phyloP scores from a whole-genome alignment of 768 basidiomycete genomes.

The Suillus clintonianus region DNA sequence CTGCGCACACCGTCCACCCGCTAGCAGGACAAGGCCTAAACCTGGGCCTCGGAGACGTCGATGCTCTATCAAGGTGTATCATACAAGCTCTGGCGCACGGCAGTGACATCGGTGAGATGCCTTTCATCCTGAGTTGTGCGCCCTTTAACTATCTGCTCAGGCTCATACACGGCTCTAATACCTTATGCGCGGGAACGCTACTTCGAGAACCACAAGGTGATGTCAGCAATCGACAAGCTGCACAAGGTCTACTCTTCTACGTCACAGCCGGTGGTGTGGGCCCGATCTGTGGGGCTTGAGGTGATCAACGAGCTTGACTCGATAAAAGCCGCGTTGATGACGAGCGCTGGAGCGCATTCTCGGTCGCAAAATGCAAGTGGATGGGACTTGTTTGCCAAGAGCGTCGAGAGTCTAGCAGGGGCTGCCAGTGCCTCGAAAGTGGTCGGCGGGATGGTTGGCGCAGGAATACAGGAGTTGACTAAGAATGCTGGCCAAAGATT shows the following conservation, averaged over 20 bases:
- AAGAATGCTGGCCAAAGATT: constrained; percentile 7
- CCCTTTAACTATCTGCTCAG: constrained; percentile 35
- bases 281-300: constrained; percentile 84
- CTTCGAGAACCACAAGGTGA: constrained; percentile 80
- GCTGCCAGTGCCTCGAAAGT: constrained; percentile 34
- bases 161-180: constrained; percentile 71
- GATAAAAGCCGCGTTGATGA: constrained; percentile 84
- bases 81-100: constrained; percentile 58
- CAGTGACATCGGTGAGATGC: constrained; percentile 75
- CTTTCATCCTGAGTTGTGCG: neutral
- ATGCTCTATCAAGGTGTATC: constrained; percentile 68
- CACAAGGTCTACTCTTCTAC: constrained; percentile 82
- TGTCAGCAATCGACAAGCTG: constrained; percentile 86
- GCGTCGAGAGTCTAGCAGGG: constrained; percentile 45
- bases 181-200: constrained; percentile 84
- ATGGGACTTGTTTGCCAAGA: constrained; percentile 38
- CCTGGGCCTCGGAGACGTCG: constrained; percentile 86
- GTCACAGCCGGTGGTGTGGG: constrained; percentile 76
- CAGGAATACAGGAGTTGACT: constrained; percentile 31
- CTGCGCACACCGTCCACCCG: constrained; percentile 93
- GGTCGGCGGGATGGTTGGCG: constrained; percentile 29
- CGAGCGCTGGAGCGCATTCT: constrained; percentile 60
- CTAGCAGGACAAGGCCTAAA: constrained; percentile 97
- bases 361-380: constrained; percentile 26
- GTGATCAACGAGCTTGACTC: constrained; percentile 86